These are phyloP conservation scores for Stachybotrys echinatus DNA, from an alignment of 2,329 filamentous ascomycete species.

Conservation along the genomic window DNA sequence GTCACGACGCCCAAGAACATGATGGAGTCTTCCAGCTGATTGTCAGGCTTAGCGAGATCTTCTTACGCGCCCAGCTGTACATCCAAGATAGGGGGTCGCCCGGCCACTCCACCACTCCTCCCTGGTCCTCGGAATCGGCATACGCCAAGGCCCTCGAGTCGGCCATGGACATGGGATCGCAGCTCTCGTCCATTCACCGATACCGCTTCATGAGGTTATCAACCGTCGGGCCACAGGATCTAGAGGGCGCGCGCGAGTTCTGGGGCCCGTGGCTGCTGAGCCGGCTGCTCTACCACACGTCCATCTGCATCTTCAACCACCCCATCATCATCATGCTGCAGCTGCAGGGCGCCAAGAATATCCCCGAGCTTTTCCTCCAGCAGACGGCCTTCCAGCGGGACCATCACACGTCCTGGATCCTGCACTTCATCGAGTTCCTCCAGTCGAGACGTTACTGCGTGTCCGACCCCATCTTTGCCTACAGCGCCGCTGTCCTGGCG, in stretches of 20 bases:
- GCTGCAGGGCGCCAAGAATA: constrained; percentile 1
- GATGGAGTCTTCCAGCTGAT: too few species aligned
- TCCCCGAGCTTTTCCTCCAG: constrained; percentile 6
- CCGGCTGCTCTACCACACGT: constrained; percentile 7
- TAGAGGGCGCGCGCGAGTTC: constrained; percentile 2
- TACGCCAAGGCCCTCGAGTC: not conserved
- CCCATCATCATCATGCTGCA: constrained; percentile 5
- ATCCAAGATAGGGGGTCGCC: too few species aligned
- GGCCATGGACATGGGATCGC: constrained; percentile 3
- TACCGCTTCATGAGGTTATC: constrained; percentile 4
- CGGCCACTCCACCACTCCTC: too few species aligned
- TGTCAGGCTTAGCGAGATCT: too few species aligned
- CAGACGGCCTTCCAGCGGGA: constrained; percentile 1
- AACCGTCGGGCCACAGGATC: not conserved
- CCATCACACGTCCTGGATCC: constrained; percentile 3
- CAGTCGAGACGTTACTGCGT: constrained; percentile 1
- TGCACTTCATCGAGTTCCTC: constrained; percentile 5
- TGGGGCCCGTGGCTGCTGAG: constrained; percentile 7
- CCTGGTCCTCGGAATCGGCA: too few species aligned
- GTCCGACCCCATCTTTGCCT: constrained; percentile 1
- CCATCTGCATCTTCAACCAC: constrained; percentile 7
- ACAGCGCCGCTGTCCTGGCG: constrained; percentile 3
- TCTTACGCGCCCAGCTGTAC: too few species aligned
- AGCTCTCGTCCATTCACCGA: constrained; percentile 3
- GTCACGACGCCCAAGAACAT: too few species aligned